Evolutionary conservation across 2,329 filamentous ascomycete species (phyloP).

Genomic region (Epichloe sibirici): DNA sequence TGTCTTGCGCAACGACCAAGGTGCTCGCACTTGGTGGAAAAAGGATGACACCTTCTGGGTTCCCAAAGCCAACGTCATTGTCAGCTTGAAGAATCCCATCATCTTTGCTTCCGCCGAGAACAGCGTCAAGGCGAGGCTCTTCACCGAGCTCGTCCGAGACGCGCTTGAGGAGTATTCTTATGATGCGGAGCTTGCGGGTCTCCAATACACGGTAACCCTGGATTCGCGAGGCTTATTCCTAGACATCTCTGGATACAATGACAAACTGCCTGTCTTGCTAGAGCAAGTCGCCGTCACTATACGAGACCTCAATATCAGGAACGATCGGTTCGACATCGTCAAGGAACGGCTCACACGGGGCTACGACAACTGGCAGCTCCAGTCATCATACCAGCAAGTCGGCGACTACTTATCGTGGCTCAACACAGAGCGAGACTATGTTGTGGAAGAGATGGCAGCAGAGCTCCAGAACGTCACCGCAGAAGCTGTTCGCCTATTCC

Average conservation of each 20-base stretch:
- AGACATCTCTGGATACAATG: conserved; percentile 82
- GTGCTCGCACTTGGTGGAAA: conserved; percentile 86
- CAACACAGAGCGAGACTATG: conserved; percentile 61
- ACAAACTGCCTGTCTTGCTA: conserved; percentile 82
- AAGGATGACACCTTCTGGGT: conserved; percentile 99
- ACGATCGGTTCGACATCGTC: conserved; percentile 84
- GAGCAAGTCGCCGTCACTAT: conserved; percentile 81
- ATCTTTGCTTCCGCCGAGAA: conserved; percentile 70
- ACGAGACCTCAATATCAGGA: conserved; percentile 68
- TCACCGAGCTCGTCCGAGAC: conserved; percentile 77
- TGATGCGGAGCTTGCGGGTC: conserved; percentile 82
- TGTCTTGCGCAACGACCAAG: conserved; percentile 72
- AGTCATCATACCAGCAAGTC: conserved; percentile 82
- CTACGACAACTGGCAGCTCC: conserved; percentile 77
- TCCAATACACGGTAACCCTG: conserved; percentile 68
- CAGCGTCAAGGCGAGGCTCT: conserved; percentile 65
- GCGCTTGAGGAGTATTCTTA: conserved; percentile 89
- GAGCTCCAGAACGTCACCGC: conserved; percentile 66
- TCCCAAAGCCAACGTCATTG: conserved; percentile 77
- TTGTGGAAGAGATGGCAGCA: conserved; percentile 66
- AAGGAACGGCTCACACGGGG: conserved; percentile 70
- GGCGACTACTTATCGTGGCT: conserved; percentile 74
- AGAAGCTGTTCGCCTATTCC: conserved; percentile 64
- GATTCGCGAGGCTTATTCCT: conserved; percentile 65
- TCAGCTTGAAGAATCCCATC: conserved; percentile 68